A percentile compares a stretch with the other conserved stretches of the same genome.
These are phyloP conservation scores for Gelatoporia subvermispora DNA, from an alignment of 768 basidiomycete species.

Conservation along the genomic window DNA sequence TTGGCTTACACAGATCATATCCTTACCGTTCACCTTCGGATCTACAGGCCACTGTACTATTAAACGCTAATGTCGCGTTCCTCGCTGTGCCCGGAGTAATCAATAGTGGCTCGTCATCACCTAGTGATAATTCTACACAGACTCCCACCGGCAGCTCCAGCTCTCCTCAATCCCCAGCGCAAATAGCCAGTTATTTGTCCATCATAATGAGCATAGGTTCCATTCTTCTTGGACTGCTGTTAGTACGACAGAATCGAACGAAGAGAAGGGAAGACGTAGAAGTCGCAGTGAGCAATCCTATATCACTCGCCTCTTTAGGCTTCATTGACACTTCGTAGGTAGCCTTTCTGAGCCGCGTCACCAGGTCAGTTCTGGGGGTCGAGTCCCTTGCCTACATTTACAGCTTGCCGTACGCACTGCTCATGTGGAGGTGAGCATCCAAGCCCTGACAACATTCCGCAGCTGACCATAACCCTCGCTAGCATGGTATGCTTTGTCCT, in stretches of 20 bases:
- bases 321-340: conserved; percentile 6
- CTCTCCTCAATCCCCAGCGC: conserved; percentile 33
- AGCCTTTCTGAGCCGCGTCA: conserved; percentile 17
- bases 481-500: no score
- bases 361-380: conserved; percentile 31
- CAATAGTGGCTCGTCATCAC: conserved; percentile 9
- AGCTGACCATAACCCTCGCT: no score
- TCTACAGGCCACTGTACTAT: conserved; percentile 27
- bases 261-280: conserved; percentile 13
- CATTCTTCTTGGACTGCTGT: conserved; percentile 36
- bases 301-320: background rate
- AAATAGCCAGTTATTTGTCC: conserved; percentile 47
- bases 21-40: background rate
- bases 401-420: conserved; percentile 47
- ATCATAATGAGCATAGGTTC: conserved; percentile 43
- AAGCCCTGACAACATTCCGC: no score
- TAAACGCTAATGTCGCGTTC: conserved; percentile 28
- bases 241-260: conserved; percentile 30
- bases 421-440: conserved; percentile 53
- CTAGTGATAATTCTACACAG: background rate
- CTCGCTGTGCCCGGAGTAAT: conserved; percentile 22
- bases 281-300: conserved; percentile 27
- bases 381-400: conserved; percentile 50
- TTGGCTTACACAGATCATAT: background rate
- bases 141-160: conserved; percentile 1